Conservation (phyloP, 2,329 filamentous ascomycete species). For the Bimuria novae-zelandiae region DNA sequence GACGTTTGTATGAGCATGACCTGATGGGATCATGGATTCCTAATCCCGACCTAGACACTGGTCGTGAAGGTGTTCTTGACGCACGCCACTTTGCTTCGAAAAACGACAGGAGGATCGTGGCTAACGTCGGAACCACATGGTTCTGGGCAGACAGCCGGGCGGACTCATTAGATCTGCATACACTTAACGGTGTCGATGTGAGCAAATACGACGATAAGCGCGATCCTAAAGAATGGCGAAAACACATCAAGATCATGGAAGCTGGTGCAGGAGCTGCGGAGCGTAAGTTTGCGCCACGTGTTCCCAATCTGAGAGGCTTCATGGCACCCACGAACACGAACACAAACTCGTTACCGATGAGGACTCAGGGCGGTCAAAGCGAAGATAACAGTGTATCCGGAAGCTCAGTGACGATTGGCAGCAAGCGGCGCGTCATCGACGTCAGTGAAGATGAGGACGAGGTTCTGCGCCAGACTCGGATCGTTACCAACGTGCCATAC, state of each 20-base stretch:
- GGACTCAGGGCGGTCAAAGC: conserved; percentile 1
- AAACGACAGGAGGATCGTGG: conserved; percentile 55
- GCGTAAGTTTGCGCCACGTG: not conserved
- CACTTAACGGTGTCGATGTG: conserved; percentile 59
- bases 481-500: conserved; percentile 14
- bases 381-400: not conserved
- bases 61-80: conserved; percentile 52
- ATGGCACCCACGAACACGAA: conserved; percentile 20
- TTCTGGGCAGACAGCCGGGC: conserved; percentile 62
- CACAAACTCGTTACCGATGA: not conserved
- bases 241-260: conserved; percentile 52
- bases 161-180: conserved; percentile 60
- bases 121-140: conserved; percentile 51
- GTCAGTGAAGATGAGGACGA: conserved; percentile 19
- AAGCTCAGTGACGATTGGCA: not conserved
- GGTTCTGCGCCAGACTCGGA: conserved; percentile 13
- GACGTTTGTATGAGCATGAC: conserved; percentile 59
- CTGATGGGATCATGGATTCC: conserved; percentile 55
- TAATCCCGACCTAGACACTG: conserved; percentile 45
- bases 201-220: conserved; percentile 52
- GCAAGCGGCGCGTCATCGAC: conserved; percentile 19
- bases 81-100: conserved; percentile 53
- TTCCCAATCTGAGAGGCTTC: conserved; percentile 18
- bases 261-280: conserved; percentile 13
- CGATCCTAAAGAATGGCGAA: conserved; percentile 53